phyloP scores from a whole-genome alignment of 2,329 filamentous ascomycete genomes.

The Herpotrichia juniperi region DNA sequence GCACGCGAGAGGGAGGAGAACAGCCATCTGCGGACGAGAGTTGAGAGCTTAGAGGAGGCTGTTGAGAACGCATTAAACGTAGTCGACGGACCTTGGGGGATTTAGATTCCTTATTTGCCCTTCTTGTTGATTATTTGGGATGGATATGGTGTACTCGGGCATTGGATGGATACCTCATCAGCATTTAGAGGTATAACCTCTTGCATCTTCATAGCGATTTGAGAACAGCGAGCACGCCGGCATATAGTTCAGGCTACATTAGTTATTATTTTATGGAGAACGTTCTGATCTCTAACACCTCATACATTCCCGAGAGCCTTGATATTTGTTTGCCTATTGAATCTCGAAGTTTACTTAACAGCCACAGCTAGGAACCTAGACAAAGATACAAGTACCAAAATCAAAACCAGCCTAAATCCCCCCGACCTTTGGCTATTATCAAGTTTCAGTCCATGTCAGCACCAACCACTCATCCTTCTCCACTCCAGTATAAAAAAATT shows the following conservation, averaged over 20 bases:
- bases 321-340: no score
- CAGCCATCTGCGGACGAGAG: constrained; percentile 55
- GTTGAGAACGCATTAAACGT: constrained; percentile 64
- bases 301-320: neutral
- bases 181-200: neutral
- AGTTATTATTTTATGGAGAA: neutral
- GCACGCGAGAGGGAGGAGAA: constrained; percentile 63
- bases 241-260: neutral
- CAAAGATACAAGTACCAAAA: no score
- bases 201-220: neutral
- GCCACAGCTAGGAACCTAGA: no score
- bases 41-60: constrained; percentile 60
- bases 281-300: no score
- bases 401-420: no score
- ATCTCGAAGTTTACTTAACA: no score
- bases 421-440: no score
- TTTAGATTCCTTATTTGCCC: constrained; percentile 10
- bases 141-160: neutral
- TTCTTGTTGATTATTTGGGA: constrained; percentile 11
- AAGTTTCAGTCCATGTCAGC: no score
- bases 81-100: constrained; percentile 47
- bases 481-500: no score
- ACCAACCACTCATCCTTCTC: no score
- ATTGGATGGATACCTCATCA: neutral
- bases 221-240: neutral